Conservation (phyloP, 2,329 filamentous ascomycete species). For the Aureobasidium melanogenum region DNA sequence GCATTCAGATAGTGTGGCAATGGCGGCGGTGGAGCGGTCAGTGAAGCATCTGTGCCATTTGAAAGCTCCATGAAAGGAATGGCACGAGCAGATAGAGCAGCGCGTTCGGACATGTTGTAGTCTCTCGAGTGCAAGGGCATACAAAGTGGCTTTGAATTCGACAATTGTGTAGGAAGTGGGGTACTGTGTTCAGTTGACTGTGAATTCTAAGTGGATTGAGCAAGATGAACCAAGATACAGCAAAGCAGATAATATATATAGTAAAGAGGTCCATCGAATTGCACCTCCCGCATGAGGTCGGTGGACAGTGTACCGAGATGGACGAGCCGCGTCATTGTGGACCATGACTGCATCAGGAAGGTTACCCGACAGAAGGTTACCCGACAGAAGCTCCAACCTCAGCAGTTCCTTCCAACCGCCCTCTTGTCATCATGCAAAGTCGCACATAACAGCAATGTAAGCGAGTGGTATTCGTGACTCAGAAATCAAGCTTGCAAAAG, state of each 20-base stretch:
- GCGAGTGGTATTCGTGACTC: not conserved
- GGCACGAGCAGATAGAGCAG: constrained; percentile 35
- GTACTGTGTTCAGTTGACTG: not conserved
- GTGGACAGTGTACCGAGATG: not conserved
- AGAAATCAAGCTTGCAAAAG: not conserved
- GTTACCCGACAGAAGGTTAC: not conserved
- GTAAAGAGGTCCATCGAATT: not conserved
- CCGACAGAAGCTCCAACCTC: no score
- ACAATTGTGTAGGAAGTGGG: no score
- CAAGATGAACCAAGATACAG: not conserved
- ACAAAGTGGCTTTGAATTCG: not conserved
- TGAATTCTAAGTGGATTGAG: not conserved
- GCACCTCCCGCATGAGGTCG: constrained; percentile 1
- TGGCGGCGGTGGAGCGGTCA: constrained; percentile 37
- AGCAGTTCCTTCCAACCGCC: not conserved
- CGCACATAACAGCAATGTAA: not conserved
- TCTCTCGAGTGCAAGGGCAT: not conserved
- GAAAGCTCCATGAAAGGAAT: constrained; percentile 44
- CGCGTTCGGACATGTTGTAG: constrained; percentile 27
- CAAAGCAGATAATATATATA: not conserved
- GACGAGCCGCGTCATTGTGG: not conserved
- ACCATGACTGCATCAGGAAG: not conserved
- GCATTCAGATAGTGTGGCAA: constrained; percentile 34
- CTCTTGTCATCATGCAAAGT: not conserved
- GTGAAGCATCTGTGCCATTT: constrained; percentile 30